Evolutionary conservation across 2,329 filamentous ascomycete species (phyloP), one percentile per base, ranked within the genome.

Genomic region (Pseudogymnoascus destructans): DNA sequence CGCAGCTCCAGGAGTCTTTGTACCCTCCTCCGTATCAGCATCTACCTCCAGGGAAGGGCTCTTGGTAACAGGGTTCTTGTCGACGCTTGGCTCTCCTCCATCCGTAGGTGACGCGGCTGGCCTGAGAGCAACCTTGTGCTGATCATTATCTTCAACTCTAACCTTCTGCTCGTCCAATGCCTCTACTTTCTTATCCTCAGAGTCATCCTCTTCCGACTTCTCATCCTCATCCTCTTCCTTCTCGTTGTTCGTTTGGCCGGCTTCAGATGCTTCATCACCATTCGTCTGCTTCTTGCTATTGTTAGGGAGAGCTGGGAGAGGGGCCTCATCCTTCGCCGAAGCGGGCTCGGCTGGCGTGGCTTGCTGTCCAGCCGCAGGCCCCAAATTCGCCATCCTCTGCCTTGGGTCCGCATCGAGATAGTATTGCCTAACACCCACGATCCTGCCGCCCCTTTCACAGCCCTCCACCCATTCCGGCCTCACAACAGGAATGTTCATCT

Each of bases 401-500:
- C 66, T 64, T 42, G 69, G 69, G 68, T 88, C 85, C 2, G 92
- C 93, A 69, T 96, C 91, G 30, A 98, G 79, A 71, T 98, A 98
- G 73, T 96, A 98, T 65, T 91, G 91, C 65, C 93, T 85, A 27
- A 97, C 93, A 55, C 92, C 90, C 2, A 97, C 85, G 62, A 98
- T 95, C 60, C 90, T 83, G 46, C 92, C 92, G 70, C 89, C 91
- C 64, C 87, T 81, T 73, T 97, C 92, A 70, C 93, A 98, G n/a
- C 90, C 92, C 66, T 95, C 87, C 27, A 98, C 81, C 93, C 93
- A 98, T 71, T 98, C 93, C 17, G 93, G 93, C 36, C 93, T 82
- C 19, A 98, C 93, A 9, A 98, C 89, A 6, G 93, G 93, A 58
- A 98, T 95, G 71, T 97, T 98, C 81, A 91, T 95, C 75, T 97